Base-by-base conservation (phyloP, 2,329 filamentous ascomycete genomes). In the Rhinocladiella similis region DNA sequence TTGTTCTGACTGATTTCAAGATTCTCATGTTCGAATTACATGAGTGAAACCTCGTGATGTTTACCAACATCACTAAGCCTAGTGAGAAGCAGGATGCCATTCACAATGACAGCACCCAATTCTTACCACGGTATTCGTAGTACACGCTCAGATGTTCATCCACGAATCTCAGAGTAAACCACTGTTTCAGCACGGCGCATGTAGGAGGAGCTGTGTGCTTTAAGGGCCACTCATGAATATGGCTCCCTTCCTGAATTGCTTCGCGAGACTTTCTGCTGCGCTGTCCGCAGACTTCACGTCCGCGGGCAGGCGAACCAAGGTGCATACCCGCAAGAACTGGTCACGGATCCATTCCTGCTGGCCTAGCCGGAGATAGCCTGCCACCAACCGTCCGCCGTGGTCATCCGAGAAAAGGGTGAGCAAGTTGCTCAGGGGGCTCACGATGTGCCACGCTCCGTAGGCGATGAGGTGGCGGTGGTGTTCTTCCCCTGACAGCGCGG, bases 391-490 rank as follows among this genome's bases (percentile, higher is more conserved):
- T 49, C 47, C 47, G n/a, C 47, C 47, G 47, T 49, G 47, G 47
- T 49, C 56, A 46, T 63, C 61, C 18, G 54, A 63, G 53, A 63
- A 58, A 13, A 65, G 45, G 16, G 62, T 65, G 43, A 65, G 54
- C 19, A 65, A 36, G 43, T 55, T 63, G 35, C 61, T 65, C 29
- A 66, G 59, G 5, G 63, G 63, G 45, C 49, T 56, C 59, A 66
- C 59, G 20, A 57, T 41, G 39, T 63, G 64, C 64, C 64, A 66
- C 18, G 64, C 59, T 14, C 63, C 64, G 56, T 65, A 63, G 3
- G 61, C 63, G 43, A 65, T 53, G 20, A 64, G 45, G 19, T 56
- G 53, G 22, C 55, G 52, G 25, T 46, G 56, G 53, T 64, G 53
- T 39, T 65, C 61, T 33, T 63, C 39, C 9, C 20, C 13, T 50